These are phyloP conservation scores for Calonectria hongkongensis DNA, from an alignment of 2,329 filamentous ascomycete species.

Conservation along the genomic window DNA sequence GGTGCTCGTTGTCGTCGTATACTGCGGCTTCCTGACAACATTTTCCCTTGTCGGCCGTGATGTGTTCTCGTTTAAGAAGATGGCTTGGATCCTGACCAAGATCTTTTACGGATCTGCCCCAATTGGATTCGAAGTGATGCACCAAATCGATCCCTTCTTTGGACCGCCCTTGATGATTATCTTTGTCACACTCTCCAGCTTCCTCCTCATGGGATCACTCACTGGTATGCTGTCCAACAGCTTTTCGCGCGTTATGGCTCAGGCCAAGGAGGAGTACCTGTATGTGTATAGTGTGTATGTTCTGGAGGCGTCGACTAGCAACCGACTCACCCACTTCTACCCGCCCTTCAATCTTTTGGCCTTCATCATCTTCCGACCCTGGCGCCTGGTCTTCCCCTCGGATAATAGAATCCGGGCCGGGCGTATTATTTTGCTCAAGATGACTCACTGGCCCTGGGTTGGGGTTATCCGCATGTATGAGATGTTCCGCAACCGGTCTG, in stretches of 20 bases:
- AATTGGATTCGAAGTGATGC: slow-evolving; percentile 82
- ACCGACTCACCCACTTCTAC: slow-evolving; percentile 81
- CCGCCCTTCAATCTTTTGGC: slow-evolving; percentile 85
- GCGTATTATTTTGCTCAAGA: slow-evolving; percentile 77
- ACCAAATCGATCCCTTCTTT: slow-evolving; percentile 75
- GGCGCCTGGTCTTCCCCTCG: slow-evolving; percentile 80
- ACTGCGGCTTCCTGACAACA: slow-evolving; percentile 91
- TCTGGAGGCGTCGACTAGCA: slow-evolving; percentile 80
- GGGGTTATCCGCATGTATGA: slow-evolving; percentile 82
- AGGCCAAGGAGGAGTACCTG: slow-evolving; percentile 84
- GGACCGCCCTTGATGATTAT: slow-evolving; percentile 80
- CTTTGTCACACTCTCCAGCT: slow-evolving; percentile 86
- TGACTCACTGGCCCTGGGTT: slow-evolving; percentile 81
- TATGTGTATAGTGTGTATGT: slow-evolving; percentile 83
- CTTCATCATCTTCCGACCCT: slow-evolving; percentile 81
- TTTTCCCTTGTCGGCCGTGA: slow-evolving; percentile 87
- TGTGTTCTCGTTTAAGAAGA: slow-evolving; percentile 77
- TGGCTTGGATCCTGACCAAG: slow-evolving; percentile 86
- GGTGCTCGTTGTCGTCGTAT: slow-evolving; percentile 87
- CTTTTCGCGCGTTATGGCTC: slow-evolving; percentile 78
- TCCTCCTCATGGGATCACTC: slow-evolving; percentile 85
- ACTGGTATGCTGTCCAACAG: slow-evolving; percentile 87
- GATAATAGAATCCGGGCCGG: slow-evolving; percentile 77
- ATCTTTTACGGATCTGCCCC: slow-evolving; percentile 88
- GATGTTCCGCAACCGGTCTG: slow-evolving; percentile 64